Percentiles rank a stretch among this genome's conserved stretches.
Conservation (phyloP, 805 yeast genomes). For the Yarrowia bubula region DNA sequence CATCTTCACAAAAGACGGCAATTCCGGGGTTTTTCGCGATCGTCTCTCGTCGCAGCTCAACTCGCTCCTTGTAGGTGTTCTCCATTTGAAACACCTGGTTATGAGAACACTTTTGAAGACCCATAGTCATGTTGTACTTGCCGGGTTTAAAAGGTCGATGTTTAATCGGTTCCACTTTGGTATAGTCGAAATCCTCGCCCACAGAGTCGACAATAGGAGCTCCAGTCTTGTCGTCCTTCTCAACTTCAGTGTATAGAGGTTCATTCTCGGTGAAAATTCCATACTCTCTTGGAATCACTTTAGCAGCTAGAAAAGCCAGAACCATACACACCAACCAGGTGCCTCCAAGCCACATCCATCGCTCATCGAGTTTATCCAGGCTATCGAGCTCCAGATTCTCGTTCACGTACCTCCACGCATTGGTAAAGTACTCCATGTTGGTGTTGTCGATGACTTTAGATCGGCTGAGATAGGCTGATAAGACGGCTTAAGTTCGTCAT, state of each 20-base stretch:
- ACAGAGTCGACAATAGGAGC: not conserved
- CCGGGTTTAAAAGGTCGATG: conserved; percentile 61
- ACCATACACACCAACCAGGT: conserved; percentile 11
- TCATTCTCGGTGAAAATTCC: not conserved
- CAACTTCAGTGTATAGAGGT: not conserved
- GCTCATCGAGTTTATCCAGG: not conserved
- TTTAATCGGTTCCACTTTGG: conserved; percentile 3
- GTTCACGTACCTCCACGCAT: not conserved
- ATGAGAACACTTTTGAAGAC: conserved; percentile 48
- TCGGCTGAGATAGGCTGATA: conserved; percentile 14
- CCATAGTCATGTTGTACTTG: conserved; percentile 62
- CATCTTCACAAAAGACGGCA: conserved; percentile 41
- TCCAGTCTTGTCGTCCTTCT: not conserved
- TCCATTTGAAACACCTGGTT: conserved; percentile 64
- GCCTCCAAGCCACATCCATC: conserved; percentile 20
- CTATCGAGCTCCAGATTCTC: not conserved
- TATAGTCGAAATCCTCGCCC: conserved; percentile 10
- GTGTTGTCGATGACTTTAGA: not conserved
- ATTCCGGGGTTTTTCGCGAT: conserved; percentile 37
- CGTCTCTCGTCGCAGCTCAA: conserved; percentile 44
- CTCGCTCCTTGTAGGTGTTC: conserved; percentile 51
- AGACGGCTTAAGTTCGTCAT: not conserved
- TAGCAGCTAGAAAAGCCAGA: not conserved
- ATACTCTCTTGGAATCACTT: not conserved
- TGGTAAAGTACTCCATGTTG: not conserved